Percentiles rank a stretch among this genome's conserved stretches.
phyloP scores from a whole-genome alignment of 306 rosid species.

The Oxytropis ochrocephala region DNA sequence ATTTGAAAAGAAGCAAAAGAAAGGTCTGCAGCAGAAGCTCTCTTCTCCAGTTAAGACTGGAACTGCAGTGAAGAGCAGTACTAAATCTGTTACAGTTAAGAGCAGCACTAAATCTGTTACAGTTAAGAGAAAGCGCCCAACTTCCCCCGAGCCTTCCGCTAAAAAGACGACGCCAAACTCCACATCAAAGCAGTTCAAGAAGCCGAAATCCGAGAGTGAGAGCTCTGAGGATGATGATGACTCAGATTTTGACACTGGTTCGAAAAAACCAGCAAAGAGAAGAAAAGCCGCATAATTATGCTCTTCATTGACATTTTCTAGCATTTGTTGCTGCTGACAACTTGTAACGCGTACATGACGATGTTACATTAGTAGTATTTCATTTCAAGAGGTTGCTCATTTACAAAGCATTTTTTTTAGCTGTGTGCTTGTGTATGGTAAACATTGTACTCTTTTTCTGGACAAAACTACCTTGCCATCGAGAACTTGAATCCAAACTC shows the following conservation, averaged over 20 bases:
- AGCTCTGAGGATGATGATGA: slow-evolving; percentile 46
- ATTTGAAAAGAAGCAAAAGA: slow-evolving; percentile 60
- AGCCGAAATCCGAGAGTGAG: slow-evolving; percentile 36
- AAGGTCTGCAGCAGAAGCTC: slow-evolving; percentile 33
- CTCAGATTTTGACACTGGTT: slow-evolving; percentile 39
- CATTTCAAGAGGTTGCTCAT: slow-evolving; percentile 4
- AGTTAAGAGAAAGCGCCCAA: slow-evolving; percentile 35
- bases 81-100: slow-evolving; percentile 39
- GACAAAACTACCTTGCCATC: no score
- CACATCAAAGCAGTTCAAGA: slow-evolving; percentile 43
- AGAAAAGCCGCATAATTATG: slow-evolving; percentile 35
- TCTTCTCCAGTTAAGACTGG: slow-evolving; percentile 44
- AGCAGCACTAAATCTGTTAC: slow-evolving; percentile 33
- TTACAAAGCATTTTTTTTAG: background rate
- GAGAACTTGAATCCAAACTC: no score
- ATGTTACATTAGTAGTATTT: background rate
- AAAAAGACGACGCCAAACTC: slow-evolving; percentile 34
- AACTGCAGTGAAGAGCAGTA: slow-evolving; percentile 28
- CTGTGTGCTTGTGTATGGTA: background rate
- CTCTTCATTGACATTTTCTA: background rate
- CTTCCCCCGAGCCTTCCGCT: slow-evolving; percentile 30
- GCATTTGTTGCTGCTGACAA: background rate
- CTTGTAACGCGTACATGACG: slow-evolving; percentile 3
- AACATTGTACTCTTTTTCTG: no score
- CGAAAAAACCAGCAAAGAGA: slow-evolving; percentile 25